Base-by-base conservation (phyloP, 768 basidiomycete genomes). In the Lactarius sanguifluus region DNA sequence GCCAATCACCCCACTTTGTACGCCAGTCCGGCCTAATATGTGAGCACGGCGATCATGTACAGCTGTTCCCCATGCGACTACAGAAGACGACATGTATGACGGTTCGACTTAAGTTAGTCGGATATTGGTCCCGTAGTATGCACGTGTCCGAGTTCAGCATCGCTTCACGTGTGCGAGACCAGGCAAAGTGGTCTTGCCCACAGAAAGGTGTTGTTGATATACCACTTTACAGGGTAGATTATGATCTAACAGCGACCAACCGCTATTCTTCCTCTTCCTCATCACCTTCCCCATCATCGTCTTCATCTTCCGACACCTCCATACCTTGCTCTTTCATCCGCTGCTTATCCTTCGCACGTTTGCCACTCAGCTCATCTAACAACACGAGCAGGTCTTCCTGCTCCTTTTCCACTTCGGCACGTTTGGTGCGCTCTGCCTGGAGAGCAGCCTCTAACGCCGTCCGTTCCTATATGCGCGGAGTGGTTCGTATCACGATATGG, bases 371-470 rank as follows among this genome's bases (percentile, higher is more conserved):
- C 78, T 98, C 97, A 72, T 98, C 97, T 4, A 99, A 80, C 38
- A 98, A 77, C 13, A 99, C 96, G 25, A 99, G 80, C 57, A 98
- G 76, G 76, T 99, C 96, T 74, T 98, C 96, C 72, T 98, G 96
- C 75, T 99, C 96, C 77, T 95, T 96, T 76, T 97, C 94, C 28
- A 87, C 85, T 10, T 97, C 94, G 70, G 85, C 88, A 58, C 85
- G 83, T 74, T 88, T 90, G 63, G 81, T 82, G 69, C 90, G 84
- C 16, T 86, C 81, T 1, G 78, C 78, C 41, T 77, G 75, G 13
- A 94, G 74, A 64, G 85, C 75, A 9, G 81, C 82, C 70, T 90
- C 84, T 10, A 86, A 80, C 1, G 77, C 78, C 52, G 77, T 75
- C 9, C 93, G 75, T 62, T 86, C 76, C 16, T 75, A 23, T 32